Evolutionary conservation across 148 eudicot genomes (phyloP).

Genomic region (Arbutus unedo): DNA sequence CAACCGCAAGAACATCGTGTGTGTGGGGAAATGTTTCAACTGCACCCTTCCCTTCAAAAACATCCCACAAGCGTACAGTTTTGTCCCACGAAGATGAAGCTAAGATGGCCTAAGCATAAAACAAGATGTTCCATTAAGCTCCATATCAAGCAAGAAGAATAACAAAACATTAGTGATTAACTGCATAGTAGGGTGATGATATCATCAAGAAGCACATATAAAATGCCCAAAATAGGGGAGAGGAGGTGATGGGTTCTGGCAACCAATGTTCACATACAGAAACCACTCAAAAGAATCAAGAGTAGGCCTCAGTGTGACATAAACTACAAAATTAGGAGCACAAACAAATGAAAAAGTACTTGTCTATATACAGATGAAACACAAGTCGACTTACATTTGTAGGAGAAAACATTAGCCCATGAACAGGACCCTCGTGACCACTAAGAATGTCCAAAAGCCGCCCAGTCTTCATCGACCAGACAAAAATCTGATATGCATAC

Average conservation of each 20-base stretch:
- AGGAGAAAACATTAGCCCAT: conserved; percentile 93
- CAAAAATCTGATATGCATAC: conserved; percentile 60
- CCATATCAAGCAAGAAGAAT: neutral
- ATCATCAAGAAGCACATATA: conserved; percentile 1
- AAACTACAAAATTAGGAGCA: neutral
- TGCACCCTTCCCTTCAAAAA: conserved; percentile 90
- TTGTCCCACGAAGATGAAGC: conserved; percentile 99
- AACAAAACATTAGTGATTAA: neutral
- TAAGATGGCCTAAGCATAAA: conserved; percentile 57
- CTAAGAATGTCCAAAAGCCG: conserved; percentile 88
- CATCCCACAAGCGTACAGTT: conserved; percentile 92
- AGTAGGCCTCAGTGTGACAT: neutral
- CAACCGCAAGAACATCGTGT: conserved; percentile 96
- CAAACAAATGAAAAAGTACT: neutral
- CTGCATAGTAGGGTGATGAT: neutral
- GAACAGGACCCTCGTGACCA: conserved; percentile 98
- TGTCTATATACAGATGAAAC: neutral
- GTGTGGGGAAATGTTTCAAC: conserved; percentile 88
- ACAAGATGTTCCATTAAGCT: neutral
- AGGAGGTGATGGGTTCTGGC: neutral
- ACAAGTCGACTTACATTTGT: conserved; percentile 52
- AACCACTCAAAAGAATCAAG: conserved; percentile 6
- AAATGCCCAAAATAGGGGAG: neutral
- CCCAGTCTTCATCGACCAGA: conserved; percentile 99
- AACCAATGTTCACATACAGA: conserved; percentile 2